A percentile compares a stretch with the other conserved stretches of the same genome.
phyloP scores from a whole-genome alignment of 208 protist species.

The Wallacemonas sp. region DNA sequence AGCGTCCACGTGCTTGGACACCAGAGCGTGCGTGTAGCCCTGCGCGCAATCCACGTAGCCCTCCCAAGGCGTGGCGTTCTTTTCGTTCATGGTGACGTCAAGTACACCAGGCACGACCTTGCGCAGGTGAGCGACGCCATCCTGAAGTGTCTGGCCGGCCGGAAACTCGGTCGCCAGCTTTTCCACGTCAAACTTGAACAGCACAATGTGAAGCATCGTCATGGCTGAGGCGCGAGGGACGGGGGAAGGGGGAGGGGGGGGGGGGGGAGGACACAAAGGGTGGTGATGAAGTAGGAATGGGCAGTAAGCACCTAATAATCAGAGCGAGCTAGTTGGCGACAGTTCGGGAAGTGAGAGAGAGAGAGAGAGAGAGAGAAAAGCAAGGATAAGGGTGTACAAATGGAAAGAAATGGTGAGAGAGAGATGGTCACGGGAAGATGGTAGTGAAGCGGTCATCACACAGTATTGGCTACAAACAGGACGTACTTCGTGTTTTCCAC shows the following conservation, averaged over 20 bases:
- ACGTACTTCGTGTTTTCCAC: no score
- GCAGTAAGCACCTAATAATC: neutral
- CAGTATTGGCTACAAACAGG: no score
- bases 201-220: slow-evolving; percentile 53
- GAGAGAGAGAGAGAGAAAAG: no score
- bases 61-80: slow-evolving; percentile 42
- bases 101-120: slow-evolving; percentile 54
- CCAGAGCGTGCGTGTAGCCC: slow-evolving; percentile 68
- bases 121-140: slow-evolving; percentile 29
- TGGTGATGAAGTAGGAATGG: neutral
- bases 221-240: neutral
- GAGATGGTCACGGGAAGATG: no score
- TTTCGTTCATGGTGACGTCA: slow-evolving; percentile 49
- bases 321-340: no score
- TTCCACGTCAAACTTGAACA: slow-evolving; percentile 55
- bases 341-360: no score
- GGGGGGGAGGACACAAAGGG: neutral
- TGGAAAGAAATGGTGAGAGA: no score
- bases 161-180: slow-evolving; percentile 51
- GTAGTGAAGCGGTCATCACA: no score
- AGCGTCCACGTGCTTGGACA: slow-evolving; percentile 61
- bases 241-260: neutral
- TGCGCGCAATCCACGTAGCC: slow-evolving; percentile 59
- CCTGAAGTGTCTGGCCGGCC: slow-evolving; percentile 25
- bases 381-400: no score